A percentile compares a stretch with the other conserved stretches of the same genome.
These are phyloP conservation scores for Geosmithia morbida DNA, from an alignment of 2,329 filamentous ascomycete genomes.

Conservation along the genomic window DNA sequence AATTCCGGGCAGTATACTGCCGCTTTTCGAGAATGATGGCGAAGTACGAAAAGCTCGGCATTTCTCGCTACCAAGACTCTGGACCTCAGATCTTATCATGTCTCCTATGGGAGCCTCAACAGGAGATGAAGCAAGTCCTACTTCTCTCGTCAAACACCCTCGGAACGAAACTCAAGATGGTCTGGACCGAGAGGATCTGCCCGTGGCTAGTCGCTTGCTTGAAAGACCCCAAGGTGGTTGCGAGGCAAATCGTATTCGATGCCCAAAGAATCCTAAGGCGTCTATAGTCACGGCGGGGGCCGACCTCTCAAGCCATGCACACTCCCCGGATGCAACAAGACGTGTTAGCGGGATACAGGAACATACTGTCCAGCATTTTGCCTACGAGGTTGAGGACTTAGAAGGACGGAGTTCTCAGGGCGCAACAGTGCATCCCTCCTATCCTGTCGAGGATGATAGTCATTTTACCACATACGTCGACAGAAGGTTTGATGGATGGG, in stretches of 20 bases:
- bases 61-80: not conserved
- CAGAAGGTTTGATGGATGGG: not conserved
- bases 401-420: not conserved
- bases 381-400: not conserved
- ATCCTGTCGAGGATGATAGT: not conserved
- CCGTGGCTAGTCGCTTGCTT: not conserved
- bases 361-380: not conserved
- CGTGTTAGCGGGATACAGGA: not conserved
- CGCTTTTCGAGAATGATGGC: not conserved
- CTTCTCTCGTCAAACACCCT: not conserved
- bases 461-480: not conserved
- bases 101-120: not conserved
- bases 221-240: not conserved
- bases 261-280: not conserved
- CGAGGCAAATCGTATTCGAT: not conserved
- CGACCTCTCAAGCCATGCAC: not conserved
- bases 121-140: not conserved
- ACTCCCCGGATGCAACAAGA: not conserved
- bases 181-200: not conserved
- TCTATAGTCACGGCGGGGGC: not conserved
- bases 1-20: not conserved
- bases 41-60: not conserved
- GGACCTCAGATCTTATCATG: not conserved
- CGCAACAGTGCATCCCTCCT: not conserved
- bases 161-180: not conserved